Base-by-base conservation (phyloP, 305 asterid species). In the Plantago coronopus region DNA sequence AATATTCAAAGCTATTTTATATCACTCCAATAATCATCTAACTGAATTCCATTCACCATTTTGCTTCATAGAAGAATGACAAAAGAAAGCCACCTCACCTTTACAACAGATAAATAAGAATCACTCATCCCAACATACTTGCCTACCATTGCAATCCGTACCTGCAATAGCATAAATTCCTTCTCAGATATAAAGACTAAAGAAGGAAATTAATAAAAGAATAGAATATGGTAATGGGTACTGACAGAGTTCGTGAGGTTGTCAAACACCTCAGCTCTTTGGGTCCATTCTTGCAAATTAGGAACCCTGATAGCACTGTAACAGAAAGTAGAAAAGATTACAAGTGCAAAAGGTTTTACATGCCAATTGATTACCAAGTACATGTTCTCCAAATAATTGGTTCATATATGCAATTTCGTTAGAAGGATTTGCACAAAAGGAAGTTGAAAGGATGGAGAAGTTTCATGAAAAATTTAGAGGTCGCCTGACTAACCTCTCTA, bases 51-150 rank as follows among this genome's bases (percentile, higher is more conserved):
- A 5, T 34, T 34, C 13, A 10, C 42, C 42, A 34, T 34, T 34
- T 34, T 2, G 42, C 42, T 34, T 34, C 10, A 34, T 34, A 34
- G 14, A 19, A 46, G 50, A 29, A 17, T 18, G 20, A 25, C 40
- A 34, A 48, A n/a, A 21, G 8, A 21, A 55, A 34, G 42, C 22
- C 16, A 54, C 49, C 74, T 68, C 49, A 85, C 97, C 99, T 94
- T 87, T 74, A 89, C 95, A 29, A 87, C 97, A 57, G 97, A 87
- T 76, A 89, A 81, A 76, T 89, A 89, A 45, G 98, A 89, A 78
- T 89, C 98, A 59, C 91, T 23, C 76, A 91, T 72, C 44, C 98
- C 98, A 64, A 91, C 97, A 75, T 91, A 91, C 81, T 91, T 91
- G 68, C 98, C 98, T 69, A 91, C 97, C 97, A 91, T 84, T 57